Percentiles rank a stretch among this genome's conserved stretches.
Conservation (phyloP, 192 early-diverging fungal genomes). For the Dissophora globulifera region DNA sequence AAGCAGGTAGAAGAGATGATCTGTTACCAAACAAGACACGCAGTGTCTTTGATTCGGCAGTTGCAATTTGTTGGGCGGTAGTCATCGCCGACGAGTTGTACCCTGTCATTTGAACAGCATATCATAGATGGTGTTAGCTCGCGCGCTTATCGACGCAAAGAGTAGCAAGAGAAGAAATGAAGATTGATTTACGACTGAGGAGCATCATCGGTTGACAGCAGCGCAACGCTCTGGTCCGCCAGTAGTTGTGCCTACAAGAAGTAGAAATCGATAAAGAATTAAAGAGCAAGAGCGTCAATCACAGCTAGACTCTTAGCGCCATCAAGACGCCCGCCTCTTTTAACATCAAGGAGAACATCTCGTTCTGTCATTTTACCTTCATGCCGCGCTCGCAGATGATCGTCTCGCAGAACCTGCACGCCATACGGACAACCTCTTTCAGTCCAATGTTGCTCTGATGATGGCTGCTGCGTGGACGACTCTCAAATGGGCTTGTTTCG, state of each 20-base stretch:
- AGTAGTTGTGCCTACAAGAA: constrained; percentile 74
- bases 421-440: constrained; percentile 70
- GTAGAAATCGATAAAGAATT: neutral
- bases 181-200: constrained; percentile 69
- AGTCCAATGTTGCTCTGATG: constrained; percentile 28
- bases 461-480: neutral
- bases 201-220: constrained; percentile 74
- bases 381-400: constrained; percentile 78
- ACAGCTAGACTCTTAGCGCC: neutral
- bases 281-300: neutral
- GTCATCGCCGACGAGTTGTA: constrained; percentile 71
- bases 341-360: no score
- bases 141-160: no score
- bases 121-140: neutral
- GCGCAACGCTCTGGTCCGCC: constrained; percentile 73
- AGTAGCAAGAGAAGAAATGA: no score
- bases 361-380: constrained; percentile 69
- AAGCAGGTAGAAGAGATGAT: no score
- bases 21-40: constrained; percentile 72
- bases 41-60: constrained; percentile 77
- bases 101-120: constrained; percentile 31
- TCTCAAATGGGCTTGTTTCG: no score
- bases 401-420: constrained; percentile 70
- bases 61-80: constrained; percentile 76
- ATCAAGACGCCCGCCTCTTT: no score